A percentile compares a stretch with the other conserved stretches of the same genome.
Conservation (phyloP, 2,329 filamentous ascomycete species). For the Fusarium sp. region DNA sequence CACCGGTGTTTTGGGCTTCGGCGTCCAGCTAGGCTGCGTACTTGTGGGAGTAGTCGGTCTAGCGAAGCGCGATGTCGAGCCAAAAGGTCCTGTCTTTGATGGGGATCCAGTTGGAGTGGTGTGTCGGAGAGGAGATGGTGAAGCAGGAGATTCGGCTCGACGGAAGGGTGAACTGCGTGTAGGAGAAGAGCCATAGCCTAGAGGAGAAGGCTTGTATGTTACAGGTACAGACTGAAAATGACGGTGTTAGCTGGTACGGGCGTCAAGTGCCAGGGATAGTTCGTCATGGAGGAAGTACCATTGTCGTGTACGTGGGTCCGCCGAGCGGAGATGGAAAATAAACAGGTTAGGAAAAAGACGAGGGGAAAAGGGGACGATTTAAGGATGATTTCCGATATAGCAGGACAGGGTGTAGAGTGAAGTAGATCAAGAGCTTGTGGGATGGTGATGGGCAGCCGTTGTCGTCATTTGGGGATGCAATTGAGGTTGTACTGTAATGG, state of each 20-base stretch:
- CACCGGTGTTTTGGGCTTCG: slow-evolving; percentile 49
- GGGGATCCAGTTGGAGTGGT: slow-evolving; percentile 74
- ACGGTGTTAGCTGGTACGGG: slow-evolving; percentile 47
- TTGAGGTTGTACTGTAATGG: slow-evolving; percentile 30
- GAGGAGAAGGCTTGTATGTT: slow-evolving; percentile 77
- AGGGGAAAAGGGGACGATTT: slow-evolving; percentile 9
- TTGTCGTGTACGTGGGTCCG: slow-evolving; percentile 50
- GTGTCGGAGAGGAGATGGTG: slow-evolving; percentile 73
- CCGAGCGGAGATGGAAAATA: slow-evolving; percentile 39
- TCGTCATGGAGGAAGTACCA: slow-evolving; percentile 50
- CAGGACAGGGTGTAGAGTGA: background rate
- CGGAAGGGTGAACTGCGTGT: slow-evolving; percentile 73
- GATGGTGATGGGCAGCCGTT: slow-evolving; percentile 32
- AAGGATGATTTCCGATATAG: slow-evolving; percentile 15
- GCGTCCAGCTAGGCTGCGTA: slow-evolving; percentile 53
- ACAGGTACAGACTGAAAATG: slow-evolving; percentile 63
- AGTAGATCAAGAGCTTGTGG: slow-evolving; percentile 9
- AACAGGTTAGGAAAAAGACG: slow-evolving; percentile 33
- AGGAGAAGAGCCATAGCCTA: slow-evolving; percentile 75
- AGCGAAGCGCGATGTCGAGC: slow-evolving; percentile 51
- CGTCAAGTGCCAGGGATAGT: slow-evolving; percentile 42
- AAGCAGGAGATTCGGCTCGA: slow-evolving; percentile 71
- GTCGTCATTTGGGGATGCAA: slow-evolving; percentile 32
- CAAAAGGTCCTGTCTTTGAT: slow-evolving; percentile 57
- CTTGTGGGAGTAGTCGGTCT: slow-evolving; percentile 58